Evolutionary conservation across 768 basidiomycete genomes (phyloP), one percentile per base, ranked within the genome.

Genomic region (Lactifluus echinatus): DNA sequence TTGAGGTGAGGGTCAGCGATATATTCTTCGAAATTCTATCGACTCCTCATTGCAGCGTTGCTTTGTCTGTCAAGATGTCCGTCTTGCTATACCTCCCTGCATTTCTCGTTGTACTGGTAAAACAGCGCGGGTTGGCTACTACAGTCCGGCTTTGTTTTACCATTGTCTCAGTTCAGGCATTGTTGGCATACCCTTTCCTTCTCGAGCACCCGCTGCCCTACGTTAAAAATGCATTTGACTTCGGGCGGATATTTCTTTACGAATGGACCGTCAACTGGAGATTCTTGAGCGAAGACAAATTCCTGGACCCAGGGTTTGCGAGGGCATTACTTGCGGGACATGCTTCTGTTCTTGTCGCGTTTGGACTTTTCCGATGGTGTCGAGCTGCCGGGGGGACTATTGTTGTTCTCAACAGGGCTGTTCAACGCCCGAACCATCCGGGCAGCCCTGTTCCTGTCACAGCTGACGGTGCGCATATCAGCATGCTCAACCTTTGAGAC

Each of bases 251-350:
- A 8, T 99, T 99, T 72, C 71, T 96, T 29, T 96, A 89, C 70
- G 84, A 89, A 68, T 99, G 95, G 95, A 97, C 95, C 0, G 93
- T 97, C 55, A 99, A 98, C 67, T 99, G 96, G 96, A 81, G 93
- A 44, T 87, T 95, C 66, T 61, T 99, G 2, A 74, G 78, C 26
- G 89, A 93, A 67, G 74, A 79, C n/a, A 75, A 74, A 5, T 98
- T 97, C 72, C 71, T 90, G 46, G 85, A 82, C 58, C 68, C 71
- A 2, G 68, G 66, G 43, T 87, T 86, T 72, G 83, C 88, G 1
- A 72, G 68, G 40, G 71, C 73, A 0, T 74, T 99, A 15, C 72
- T 98, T 17, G 58, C 79, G 14, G 82, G 80, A 5, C 94, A 97
- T 66, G 68, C 81, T 11, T 69, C 71, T 0, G 72, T 75, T 4